Evolutionary conservation across 2,329 filamentous ascomycete species (phyloP), one percentile per base, ranked within the genome.

Genomic region (Xylaria hypoxylon): DNA sequence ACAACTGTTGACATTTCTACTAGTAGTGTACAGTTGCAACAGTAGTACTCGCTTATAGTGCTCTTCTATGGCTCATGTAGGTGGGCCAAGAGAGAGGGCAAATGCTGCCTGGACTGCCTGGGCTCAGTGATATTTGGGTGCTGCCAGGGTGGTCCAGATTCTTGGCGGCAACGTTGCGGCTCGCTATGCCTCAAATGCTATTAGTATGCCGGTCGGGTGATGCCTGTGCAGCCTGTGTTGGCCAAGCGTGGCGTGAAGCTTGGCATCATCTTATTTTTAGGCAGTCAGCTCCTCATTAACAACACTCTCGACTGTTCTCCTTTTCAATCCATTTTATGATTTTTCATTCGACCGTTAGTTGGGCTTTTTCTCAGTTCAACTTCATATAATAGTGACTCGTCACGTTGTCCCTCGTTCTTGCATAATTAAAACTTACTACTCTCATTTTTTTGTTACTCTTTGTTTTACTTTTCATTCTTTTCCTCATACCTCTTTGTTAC

Each of bases 331-430:
- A 44, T 22, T 64, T 55, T 62, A 68, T 19, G 11, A 17, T 45
- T 8, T 15, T 45, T 45, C 3, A 11, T 59, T 64, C 55, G 59
- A 61, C 68, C 51, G 26, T 66, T 63, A 61, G 60, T 5, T 3
- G 33, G 44, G 24, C 15, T 44, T 28, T n/a, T 61, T 56, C 28
- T 50, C 24, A 45, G 19, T 51, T 51, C 47, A 44, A 55, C 42
- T 33, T 56, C 31, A 60, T 55, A 52, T 59, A 66, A 63, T 59
- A 59, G 59, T 59, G 64, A 62, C 26, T 45, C 24, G 58, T 64
- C 56, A 65, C 64, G 57, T 67, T 59, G 69, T 73, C 72, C 33
- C 53, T 73, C 71, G 65, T 72, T 73, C 44, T 65, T 51, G 45
- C 26, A 45, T 45, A 42, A 26, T n/a, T 59, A 17, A 53, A 59